phyloP scores from a whole-genome alignment of 192 early-diverging fungal genomes.

The Dissophora globulifera region DNA sequence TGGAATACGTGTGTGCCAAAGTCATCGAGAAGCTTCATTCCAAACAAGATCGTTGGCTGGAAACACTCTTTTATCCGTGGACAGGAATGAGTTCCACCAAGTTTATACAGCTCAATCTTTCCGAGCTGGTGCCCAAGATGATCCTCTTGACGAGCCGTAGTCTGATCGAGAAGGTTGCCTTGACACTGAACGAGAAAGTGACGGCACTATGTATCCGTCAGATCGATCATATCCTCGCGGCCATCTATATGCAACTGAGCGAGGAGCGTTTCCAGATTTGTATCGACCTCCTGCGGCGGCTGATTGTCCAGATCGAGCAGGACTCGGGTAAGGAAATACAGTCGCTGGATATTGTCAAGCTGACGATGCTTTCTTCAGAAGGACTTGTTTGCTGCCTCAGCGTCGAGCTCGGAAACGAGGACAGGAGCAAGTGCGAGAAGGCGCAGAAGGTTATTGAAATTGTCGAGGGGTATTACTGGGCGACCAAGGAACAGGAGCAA shows the following conservation, averaged over 20 bases:
- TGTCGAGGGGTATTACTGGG: constrained; percentile 27
- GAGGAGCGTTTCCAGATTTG: background rate
- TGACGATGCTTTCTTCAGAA: constrained; percentile 16
- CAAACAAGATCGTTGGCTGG: constrained; percentile 22
- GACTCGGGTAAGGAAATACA: background rate
- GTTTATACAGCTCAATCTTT: constrained; percentile 26
- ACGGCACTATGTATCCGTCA: constrained; percentile 26
- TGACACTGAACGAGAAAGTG: background rate
- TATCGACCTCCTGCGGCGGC: constrained; percentile 15
- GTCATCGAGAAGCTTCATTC: constrained; percentile 21
- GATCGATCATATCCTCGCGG: constrained; percentile 29
- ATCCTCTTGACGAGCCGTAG: constrained; percentile 10
- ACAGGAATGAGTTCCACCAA: constrained; percentile 3
- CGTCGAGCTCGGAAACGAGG: constrained; percentile 29
- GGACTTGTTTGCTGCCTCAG: constrained; percentile 25
- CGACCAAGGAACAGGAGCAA: background rate
- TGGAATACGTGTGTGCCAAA: constrained; percentile 10
- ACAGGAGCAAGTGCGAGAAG: background rate
- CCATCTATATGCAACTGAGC: constrained; percentile 15
- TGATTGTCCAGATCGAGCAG: constrained; percentile 10
- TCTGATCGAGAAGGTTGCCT: constrained; percentile 23
- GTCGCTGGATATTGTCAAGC: background rate
- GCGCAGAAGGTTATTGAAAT: constrained; percentile 13
- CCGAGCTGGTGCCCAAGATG: constrained; percentile 22
- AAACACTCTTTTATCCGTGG: constrained; percentile 21